Evolutionary conservation across 2,329 filamentous ascomycete genomes (phyloP).

Genomic region (Scedosporium dehoogii): DNA sequence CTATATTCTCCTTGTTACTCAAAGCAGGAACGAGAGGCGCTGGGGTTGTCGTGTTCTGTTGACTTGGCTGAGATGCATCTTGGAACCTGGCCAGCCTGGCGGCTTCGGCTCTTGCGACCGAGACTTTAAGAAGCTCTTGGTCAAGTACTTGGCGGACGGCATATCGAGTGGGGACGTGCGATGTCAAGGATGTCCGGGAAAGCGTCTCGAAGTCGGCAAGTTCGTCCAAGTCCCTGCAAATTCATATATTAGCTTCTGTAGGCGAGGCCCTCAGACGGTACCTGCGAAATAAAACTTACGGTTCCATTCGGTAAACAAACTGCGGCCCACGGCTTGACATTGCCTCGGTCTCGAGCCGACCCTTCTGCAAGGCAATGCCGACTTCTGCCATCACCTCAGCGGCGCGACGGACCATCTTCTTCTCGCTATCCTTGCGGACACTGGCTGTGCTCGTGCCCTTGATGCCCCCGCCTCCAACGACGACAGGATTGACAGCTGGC

Average conservation of each 20-base stretch:
- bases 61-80: constrained; percentile 30
- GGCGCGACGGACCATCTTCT: constrained; percentile 67
- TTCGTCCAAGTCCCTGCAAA: constrained; percentile 57
- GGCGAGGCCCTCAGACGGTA: background rate
- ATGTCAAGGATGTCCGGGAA: constrained; percentile 39
- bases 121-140: constrained; percentile 73
- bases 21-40: constrained; percentile 15
- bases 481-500: constrained; percentile 83
- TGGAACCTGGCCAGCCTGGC: constrained; percentile 56
- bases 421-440: constrained; percentile 80
- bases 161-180: constrained; percentile 70
- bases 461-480: constrained; percentile 58
- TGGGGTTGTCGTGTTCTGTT: constrained; percentile 13
- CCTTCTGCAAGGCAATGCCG: constrained; percentile 71
- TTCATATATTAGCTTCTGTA: constrained; percentile 10
- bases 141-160: constrained; percentile 89
- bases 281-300: constrained; percentile 43
- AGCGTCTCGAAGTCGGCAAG: constrained; percentile 67
- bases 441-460: constrained; percentile 62
- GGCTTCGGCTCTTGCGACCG: constrained; percentile 54
- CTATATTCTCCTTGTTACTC: constrained; percentile 28
- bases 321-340: constrained; percentile 47
- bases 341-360: constrained; percentile 63
- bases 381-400: constrained; percentile 76
- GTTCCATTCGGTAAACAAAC: constrained; percentile 92